Evolutionary conservation across 495 filamentous ascomycete genomes (phyloP).

Genomic region (Tetracladium setigerum): DNA sequence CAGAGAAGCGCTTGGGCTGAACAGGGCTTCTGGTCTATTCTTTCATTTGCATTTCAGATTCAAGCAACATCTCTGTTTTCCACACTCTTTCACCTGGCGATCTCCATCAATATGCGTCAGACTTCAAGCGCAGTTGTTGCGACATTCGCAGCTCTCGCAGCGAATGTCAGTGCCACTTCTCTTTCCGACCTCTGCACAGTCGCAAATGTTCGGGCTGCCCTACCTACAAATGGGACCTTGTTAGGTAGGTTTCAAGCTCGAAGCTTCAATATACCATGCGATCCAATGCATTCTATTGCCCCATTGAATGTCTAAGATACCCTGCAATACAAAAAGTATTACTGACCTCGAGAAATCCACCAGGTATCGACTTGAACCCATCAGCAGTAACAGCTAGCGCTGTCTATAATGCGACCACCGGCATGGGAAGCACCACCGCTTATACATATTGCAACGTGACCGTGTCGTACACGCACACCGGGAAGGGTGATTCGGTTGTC

Average conservation of each 20-base stretch:
- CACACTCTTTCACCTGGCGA: too few species aligned
- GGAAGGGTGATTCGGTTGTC: slow-evolving; percentile 19
- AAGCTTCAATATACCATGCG: too few species aligned
- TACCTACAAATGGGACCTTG: slow-evolving; percentile 18
- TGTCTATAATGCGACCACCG: slow-evolving; percentile 17
- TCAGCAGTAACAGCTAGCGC: slow-evolving; percentile 16
- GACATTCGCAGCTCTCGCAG: slow-evolving; percentile 4
- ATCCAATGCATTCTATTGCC: too few species aligned
- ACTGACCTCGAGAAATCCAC: too few species aligned
- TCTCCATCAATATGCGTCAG: slow-evolving; percentile 2
- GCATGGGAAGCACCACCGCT: slow-evolving; percentile 7
- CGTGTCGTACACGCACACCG: slow-evolving; percentile 30
- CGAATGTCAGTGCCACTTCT: slow-evolving; percentile 2
- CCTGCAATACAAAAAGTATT: too few species aligned
- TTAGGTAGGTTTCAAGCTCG: too few species aligned
- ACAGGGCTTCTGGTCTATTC: too few species aligned
- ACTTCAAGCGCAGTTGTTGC: not conserved
- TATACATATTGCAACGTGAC: slow-evolving; percentile 32
- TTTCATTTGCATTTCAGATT: too few species aligned
- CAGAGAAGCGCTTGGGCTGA: too few species aligned
- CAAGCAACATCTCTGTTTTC: too few species aligned
- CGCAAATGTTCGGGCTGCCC: slow-evolving; percentile 18
- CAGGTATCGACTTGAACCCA: slow-evolving; percentile 18
- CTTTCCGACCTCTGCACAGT: slow-evolving; percentile 20
- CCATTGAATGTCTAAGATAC: too few species aligned